A percentile compares a stretch with the other conserved stretches of the same genome.
These are phyloP conservation scores for Aechmea fasciata DNA, from an alignment of 176 grass and related monocot genomes.

Conservation along the genomic window DNA sequence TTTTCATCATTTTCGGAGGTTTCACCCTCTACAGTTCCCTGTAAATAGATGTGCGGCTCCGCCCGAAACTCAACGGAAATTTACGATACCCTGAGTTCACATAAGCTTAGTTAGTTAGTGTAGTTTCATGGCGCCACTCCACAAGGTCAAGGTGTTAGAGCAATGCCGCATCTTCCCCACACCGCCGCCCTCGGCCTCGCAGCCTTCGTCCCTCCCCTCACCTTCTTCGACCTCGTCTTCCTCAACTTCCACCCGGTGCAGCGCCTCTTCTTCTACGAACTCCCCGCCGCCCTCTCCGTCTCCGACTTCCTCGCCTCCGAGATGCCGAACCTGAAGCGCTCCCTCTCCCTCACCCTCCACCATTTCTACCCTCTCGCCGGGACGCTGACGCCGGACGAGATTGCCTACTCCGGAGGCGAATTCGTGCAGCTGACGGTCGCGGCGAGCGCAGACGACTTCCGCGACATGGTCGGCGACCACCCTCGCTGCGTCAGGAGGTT, in stretches of 20 bases:
- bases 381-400: constrained; percentile 11
- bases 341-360: constrained; percentile 21
- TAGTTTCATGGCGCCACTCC: not conserved
- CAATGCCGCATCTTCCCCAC: not conserved
- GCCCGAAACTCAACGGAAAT: too few species aligned
- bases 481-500: constrained; percentile 18
- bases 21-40: too few species aligned
- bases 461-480: constrained; percentile 5
- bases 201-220: constrained; percentile 22
- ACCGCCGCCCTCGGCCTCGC: not conserved
- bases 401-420: constrained; percentile 19
- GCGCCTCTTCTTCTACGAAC: constrained; percentile 31
- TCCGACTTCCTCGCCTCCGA: not conserved
- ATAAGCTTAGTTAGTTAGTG: not conserved
- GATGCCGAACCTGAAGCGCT: constrained; percentile 3
- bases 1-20: too few species aligned
- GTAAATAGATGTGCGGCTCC: too few species aligned
- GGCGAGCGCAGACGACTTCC: constrained; percentile 16
- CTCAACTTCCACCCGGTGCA: constrained; percentile 16
- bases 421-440: constrained; percentile 15
- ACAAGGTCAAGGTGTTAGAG: constrained; percentile 12
- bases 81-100: too few species aligned
- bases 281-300: not conserved
- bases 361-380: constrained; percentile 24
- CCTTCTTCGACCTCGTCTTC: constrained; percentile 30